phyloP scores from a whole-genome alignment of 805 yeast genomes.

The Metschnikowia borealis region DNA sequence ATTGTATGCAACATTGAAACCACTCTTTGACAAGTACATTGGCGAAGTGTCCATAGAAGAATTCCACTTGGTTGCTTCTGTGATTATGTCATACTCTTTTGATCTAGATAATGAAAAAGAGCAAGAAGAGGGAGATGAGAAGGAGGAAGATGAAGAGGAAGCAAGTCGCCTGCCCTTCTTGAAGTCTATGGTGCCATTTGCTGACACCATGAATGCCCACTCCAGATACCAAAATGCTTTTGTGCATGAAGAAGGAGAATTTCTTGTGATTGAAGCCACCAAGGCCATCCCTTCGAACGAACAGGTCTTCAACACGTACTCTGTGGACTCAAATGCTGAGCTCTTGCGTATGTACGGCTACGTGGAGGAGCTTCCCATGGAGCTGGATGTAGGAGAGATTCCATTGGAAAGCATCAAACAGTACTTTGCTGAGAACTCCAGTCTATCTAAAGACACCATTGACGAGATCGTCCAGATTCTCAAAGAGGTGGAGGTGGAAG shows the following conservation, averaged over 20 bases:
- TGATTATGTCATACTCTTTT: slow-evolving; percentile 87
- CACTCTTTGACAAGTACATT: slow-evolving; percentile 4
- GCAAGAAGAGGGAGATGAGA: slow-evolving; percentile 21
- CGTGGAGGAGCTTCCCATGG: slow-evolving; percentile 70
- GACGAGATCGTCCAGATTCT: slow-evolving; percentile 32
- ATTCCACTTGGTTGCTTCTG: slow-evolving; percentile 70
- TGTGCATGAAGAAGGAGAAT: slow-evolving; percentile 46
- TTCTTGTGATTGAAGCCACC: slow-evolving; percentile 68
- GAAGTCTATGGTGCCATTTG: slow-evolving; percentile 90
- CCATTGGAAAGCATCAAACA: slow-evolving; percentile 40
- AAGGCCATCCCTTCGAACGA: slow-evolving; percentile 57
- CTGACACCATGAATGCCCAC: slow-evolving; percentile 87
- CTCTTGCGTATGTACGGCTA: slow-evolving; percentile 87
- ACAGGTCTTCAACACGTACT: slow-evolving; percentile 85
- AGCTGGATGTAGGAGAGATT: slow-evolving; percentile 78
- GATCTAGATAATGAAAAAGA: slow-evolving; percentile 53
- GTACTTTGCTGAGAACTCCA: slow-evolving; percentile 25
- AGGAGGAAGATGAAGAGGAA: slow-evolving; percentile 15
- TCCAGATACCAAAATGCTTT: slow-evolving; percentile 74
- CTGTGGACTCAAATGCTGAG: slow-evolving; percentile 90
- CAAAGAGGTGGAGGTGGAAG: slow-evolving; percentile 33
- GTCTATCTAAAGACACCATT: slow-evolving; percentile 25
- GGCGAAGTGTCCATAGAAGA: slow-evolving; percentile 42
- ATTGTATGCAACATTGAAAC: slow-evolving; percentile 41
- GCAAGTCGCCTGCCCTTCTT: slow-evolving; percentile 27